Base-by-base conservation (phyloP, 2,329 filamentous ascomycete genomes). In the Coleophoma eucalyptorum region DNA sequence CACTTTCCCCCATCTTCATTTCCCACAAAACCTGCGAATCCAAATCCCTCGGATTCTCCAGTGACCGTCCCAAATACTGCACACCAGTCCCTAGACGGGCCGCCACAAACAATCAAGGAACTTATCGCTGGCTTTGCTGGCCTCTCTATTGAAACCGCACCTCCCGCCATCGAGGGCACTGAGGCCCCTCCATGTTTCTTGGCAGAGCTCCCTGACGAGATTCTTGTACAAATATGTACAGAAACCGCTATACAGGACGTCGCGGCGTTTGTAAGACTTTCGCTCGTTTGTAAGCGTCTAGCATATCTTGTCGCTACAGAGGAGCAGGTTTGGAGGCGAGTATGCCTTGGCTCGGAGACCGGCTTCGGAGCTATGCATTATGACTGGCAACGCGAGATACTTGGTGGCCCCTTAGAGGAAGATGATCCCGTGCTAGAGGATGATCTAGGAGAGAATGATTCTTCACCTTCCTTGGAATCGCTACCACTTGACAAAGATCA, bases 321-420 rank as follows among this genome's bases (percentile, higher is more conserved):
- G 66, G 87, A 96, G 61, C 80, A 80, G 41, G 87, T 96, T 61
- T 99, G 94, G 92, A 89, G 86, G 52, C 80, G 83, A 16, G 71
- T 96, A 4, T 89, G 87, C 43, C 69, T 89, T 1, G 86, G 84
- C 0, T 55, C 70, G 12, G 82, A 90, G 64, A 86, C 89, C 64
- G 94, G 92, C 19, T 95, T 97, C 67, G 77, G 73, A 5, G 82
- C 79, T 33, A 96, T 97, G 89, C 85, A 89, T 65, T 93, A 94
- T 70, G 74, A 82, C 53, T 97, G 86, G 72, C 78, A 81, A 46
- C 83, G 78, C 56, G 79, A 82, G 49, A 65, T 84, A 33, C 60
- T 76, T 53, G 75, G 87, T 78, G 76, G 73, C 63, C 68, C 81
- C 54, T 64, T 80, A 2, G 65, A 67, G n/a, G 63, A 58, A 18